Evolutionary conservation across 2,329 filamentous ascomycete genomes (phyloP).

Genomic region (Fusarium succisae): DNA sequence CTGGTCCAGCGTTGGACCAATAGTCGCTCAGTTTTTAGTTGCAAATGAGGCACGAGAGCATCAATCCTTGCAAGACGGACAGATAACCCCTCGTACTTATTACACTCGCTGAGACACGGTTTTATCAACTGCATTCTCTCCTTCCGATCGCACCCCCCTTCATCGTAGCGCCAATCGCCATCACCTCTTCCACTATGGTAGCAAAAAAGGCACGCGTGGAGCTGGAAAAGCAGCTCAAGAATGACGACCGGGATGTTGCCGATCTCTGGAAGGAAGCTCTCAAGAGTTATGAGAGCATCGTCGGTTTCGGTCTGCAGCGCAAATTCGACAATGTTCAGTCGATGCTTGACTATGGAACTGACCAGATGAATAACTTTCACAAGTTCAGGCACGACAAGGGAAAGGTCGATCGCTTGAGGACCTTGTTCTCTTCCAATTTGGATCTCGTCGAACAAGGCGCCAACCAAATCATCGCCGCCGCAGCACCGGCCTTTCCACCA

Average conservation of each 20-base stretch:
- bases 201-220: neutral
- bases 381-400: slow-evolving; percentile 48
- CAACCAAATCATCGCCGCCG: slow-evolving; percentile 44
- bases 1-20: neutral
- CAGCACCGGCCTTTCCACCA: slow-evolving; percentile 46
- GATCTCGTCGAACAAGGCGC: slow-evolving; percentile 44
- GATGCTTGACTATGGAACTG: slow-evolving; percentile 41
- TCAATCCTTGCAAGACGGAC: neutral
- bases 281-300: slow-evolving; percentile 46
- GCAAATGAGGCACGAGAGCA: neutral
- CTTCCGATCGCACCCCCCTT: too few species aligned
- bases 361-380: slow-evolving; percentile 46
- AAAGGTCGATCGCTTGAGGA: slow-evolving; percentile 47
- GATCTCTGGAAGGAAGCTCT: slow-evolving; percentile 48
- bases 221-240: slow-evolving; percentile 32
- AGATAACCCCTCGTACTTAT: neutral
- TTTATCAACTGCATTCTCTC: too few species aligned
- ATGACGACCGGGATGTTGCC: slow-evolving; percentile 43
- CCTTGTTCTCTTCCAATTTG: slow-evolving; percentile 43
- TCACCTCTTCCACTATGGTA: neutral
- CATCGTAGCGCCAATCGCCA: too few species aligned
- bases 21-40: neutral
- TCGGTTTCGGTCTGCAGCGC: slow-evolving; percentile 45
- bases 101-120: too few species aligned
- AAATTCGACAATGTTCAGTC: slow-evolving; percentile 42